These are phyloP conservation scores for Pseudocercospora musae DNA, from an alignment of 2,329 filamentous ascomycete species.

Conservation along the genomic window DNA sequence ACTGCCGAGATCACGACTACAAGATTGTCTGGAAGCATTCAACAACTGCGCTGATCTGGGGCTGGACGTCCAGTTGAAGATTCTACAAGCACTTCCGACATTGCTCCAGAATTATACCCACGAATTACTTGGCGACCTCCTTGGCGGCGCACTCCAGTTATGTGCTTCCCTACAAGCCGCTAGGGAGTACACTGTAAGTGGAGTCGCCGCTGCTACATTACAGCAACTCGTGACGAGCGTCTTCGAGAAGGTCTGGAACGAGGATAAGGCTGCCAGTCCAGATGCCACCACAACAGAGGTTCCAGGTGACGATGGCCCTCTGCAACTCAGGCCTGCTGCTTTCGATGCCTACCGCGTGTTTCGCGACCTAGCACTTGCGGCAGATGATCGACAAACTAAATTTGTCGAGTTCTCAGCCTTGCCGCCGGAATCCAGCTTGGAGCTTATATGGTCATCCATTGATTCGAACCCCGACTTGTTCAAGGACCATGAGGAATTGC, in stretches of 20 bases:
- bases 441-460: conserved; percentile 87
- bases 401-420: conserved; percentile 77
- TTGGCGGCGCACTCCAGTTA: conserved; percentile 81
- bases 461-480: conserved; percentile 83
- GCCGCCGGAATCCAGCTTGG: conserved; percentile 78
- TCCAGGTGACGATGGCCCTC: conserved; percentile 60
- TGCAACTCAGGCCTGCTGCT: conserved; percentile 70
- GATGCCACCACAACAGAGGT: conserved; percentile 62
- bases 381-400: conserved; percentile 77
- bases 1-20: conserved; percentile 73
- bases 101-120: conserved; percentile 84
- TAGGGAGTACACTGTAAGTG: conserved; percentile 91
- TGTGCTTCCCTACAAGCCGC: conserved; percentile 87
- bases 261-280: conserved; percentile 65
- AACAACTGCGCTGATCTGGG: conserved; percentile 71
- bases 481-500: conserved; percentile 72
- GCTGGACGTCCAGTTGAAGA: conserved; percentile 91
- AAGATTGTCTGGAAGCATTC: conserved; percentile 83
- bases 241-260: conserved; percentile 82
- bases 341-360: conserved; percentile 86
- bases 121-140: conserved; percentile 74
- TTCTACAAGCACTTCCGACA: conserved; percentile 85
- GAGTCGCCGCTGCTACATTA: conserved; percentile 92
- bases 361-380: conserved; percentile 82
- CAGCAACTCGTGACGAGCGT: conserved; percentile 90